Percentiles rank a stretch among this genome's conserved stretches.
Conservation (phyloP, 495 filamentous ascomycete species). For the Daldinia childiae region DNA sequence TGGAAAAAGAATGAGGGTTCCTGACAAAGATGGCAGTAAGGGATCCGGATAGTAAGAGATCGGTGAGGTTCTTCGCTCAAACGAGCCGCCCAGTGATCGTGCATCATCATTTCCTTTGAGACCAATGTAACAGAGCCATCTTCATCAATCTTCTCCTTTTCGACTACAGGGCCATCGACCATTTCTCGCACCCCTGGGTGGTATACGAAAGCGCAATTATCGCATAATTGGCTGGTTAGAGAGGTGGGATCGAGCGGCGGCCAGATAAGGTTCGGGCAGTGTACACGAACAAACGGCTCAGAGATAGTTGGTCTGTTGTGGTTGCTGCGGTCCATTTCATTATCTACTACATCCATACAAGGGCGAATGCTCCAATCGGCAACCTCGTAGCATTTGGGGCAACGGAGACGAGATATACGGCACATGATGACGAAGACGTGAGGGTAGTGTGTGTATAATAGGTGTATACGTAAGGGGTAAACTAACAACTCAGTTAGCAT, state of each 20-base stretch:
- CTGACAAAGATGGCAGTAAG: constrained; percentile 24
- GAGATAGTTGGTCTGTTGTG: not conserved
- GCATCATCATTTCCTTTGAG: not conserved
- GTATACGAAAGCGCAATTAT: not conserved
- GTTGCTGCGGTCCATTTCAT: not conserved
- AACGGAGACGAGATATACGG: not conserved
- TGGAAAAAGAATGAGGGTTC: constrained; percentile 7
- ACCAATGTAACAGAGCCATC: not conserved
- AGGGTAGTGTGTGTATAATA: not conserved
- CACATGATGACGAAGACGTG: not conserved
- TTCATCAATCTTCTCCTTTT: not conserved
- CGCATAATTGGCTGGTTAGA: not conserved
- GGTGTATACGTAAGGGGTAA: not conserved
- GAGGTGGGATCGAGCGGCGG: not conserved
- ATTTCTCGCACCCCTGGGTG: not conserved
- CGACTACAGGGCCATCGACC: not conserved
- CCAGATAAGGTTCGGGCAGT: constrained; percentile 3
- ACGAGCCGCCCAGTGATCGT: constrained; percentile 7
- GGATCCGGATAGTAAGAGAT: constrained; percentile 12
- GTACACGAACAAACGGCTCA: not conserved
- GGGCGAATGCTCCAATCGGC: not conserved
- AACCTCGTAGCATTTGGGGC: not conserved
- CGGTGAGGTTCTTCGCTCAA: constrained; percentile 26
- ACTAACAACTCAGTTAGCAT: not conserved
- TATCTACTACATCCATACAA: not conserved